Percentiles rank a stretch among this genome's conserved stretches.
Evolutionary conservation across 805 yeast species (phyloP).

Genomic region (Teunomyces lycoperdinae): DNA sequence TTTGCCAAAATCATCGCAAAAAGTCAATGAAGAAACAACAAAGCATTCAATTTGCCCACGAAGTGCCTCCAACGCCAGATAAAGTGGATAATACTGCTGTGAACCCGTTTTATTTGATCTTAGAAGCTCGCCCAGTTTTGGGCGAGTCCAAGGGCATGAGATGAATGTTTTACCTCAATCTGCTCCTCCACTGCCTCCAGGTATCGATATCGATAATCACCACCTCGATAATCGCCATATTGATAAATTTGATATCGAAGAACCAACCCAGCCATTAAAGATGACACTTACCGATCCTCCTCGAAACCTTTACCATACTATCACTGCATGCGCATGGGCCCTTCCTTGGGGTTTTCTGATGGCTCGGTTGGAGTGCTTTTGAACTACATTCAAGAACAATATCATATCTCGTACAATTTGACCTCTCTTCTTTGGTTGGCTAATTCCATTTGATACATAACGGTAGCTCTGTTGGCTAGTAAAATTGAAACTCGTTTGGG

Average conservation of each 20-base stretch:
- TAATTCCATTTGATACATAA: conserved; percentile 17
- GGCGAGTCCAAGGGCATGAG: background rate
- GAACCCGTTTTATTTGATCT: background rate
- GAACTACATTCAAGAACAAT: conserved; percentile 18
- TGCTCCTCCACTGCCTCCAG: background rate
- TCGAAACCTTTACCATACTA: conserved; percentile 13
- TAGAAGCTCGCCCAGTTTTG: background rate
- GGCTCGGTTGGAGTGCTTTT: conserved; percentile 23
- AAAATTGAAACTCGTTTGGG: conserved; percentile 16
- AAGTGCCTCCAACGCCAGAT: background rate
- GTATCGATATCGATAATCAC: background rate
- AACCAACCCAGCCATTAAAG: background rate
- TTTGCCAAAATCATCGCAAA: background rate
- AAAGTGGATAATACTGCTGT: background rate
- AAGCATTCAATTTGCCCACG: background rate
- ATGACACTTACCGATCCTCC: conserved; percentile 17
- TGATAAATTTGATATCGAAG: background rate
- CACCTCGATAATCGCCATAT: background rate
- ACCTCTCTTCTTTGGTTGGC: conserved; percentile 21
- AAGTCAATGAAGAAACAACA: background rate
- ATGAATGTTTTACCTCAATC: background rate
- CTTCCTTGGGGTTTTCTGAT: conserved; percentile 16
- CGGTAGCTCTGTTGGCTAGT: conserved; percentile 15
- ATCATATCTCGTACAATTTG: conserved; percentile 15
- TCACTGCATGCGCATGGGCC: conserved; percentile 17